Percentiles rank a stretch among this genome's conserved stretches.
These are phyloP conservation scores for Byssoonygena ceratinophila DNA, from an alignment of 2,329 filamentous ascomycete genomes.

Conservation along the genomic window DNA sequence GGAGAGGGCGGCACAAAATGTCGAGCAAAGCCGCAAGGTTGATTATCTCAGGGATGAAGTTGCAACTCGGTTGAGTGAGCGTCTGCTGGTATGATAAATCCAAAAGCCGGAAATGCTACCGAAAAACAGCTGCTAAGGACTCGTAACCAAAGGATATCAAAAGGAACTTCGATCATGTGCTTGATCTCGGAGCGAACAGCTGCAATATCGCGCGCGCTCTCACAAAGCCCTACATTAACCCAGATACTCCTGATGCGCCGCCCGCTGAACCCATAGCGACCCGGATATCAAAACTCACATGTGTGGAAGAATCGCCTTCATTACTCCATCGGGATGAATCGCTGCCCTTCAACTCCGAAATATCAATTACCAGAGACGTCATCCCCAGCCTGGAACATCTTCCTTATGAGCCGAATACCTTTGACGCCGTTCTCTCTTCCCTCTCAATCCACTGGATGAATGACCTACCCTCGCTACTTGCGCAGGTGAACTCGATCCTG, in stretches of 20 bases:
- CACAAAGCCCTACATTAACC: constrained; percentile 54
- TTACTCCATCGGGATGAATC: constrained; percentile 69
- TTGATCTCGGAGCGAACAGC: constrained; percentile 90
- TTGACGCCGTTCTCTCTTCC: constrained; percentile 83
- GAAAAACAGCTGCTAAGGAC: neutral
- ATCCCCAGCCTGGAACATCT: constrained; percentile 57
- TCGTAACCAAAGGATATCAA: constrained; percentile 66
- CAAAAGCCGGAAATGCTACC: neutral
- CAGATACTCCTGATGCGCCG: constrained; percentile 34
- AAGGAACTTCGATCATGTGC: constrained; percentile 67
- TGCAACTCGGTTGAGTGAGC: constrained; percentile 69
- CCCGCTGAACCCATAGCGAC: constrained; percentile 52
- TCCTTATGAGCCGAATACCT: constrained; percentile 63
- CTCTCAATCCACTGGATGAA: constrained; percentile 96
- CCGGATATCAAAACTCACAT: constrained; percentile 63
- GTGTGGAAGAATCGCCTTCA: constrained; percentile 67
- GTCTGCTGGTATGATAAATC: constrained; percentile 55
- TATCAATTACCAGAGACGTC: constrained; percentile 63
- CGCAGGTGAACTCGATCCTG: constrained; percentile 73
- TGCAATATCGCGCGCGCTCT: constrained; percentile 86
- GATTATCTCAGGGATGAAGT: constrained; percentile 95
- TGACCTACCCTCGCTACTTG: constrained; percentile 73
- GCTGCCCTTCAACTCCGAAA: constrained; percentile 55
- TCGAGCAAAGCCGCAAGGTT: constrained; percentile 61
- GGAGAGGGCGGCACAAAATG: constrained; percentile 65